Conservation (phyloP, 192 early-diverging fungal genomes). For the Podila epigama region DNA sequence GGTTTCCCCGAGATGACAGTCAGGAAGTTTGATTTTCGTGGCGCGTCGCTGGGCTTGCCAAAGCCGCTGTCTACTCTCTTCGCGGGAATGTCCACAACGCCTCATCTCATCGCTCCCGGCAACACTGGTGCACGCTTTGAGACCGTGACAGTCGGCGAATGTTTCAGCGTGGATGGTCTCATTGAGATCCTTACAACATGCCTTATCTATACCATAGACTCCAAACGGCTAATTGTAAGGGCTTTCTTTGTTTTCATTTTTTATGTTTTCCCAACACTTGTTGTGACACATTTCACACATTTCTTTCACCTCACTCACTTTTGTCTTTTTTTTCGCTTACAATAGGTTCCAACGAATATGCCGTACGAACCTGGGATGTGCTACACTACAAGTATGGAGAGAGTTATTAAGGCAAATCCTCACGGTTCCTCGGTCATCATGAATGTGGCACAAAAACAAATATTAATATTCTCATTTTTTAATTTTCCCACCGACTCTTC, state of each 20-base stretch:
- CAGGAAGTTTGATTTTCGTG: background rate
- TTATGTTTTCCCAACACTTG: too few relatives aligned
- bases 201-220: background rate
- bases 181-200: too few relatives aligned
- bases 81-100: background rate
- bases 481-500: background rate
- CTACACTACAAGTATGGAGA: too few relatives aligned
- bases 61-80: background rate
- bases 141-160: background rate
- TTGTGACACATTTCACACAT: too few relatives aligned
- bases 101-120: background rate
- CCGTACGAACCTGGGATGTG: too few relatives aligned
- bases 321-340: too few relatives aligned
- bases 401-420: too few relatives aligned
- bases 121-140: background rate
- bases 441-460: too few relatives aligned
- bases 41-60: background rate
- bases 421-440: too few relatives aligned
- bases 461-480: background rate
- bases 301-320: too few relatives aligned
- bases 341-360: too few relatives aligned
- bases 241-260: background rate
- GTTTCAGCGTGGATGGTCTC: background rate
- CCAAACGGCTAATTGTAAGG: background rate
- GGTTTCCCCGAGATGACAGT: background rate